Evolutionary conservation across 345 rosid species (phyloP).

Genomic region (Bruguiera sexangula): DNA sequence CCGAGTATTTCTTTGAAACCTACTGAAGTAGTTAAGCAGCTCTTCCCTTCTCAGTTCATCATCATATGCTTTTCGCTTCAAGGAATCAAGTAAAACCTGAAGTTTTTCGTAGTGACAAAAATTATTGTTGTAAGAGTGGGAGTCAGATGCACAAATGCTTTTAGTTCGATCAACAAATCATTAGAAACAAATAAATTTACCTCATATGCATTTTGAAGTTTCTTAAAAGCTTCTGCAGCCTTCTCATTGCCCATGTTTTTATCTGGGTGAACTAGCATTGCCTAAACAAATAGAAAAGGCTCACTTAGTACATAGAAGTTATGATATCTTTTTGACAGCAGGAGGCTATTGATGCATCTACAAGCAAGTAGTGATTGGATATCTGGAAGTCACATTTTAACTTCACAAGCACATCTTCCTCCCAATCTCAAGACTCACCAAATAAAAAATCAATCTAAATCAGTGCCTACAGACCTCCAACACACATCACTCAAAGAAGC

Average conservation of each 20-base stretch:
- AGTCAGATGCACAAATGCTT: not conserved
- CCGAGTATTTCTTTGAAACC: conserved; percentile 71
- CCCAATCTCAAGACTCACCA: not conserved
- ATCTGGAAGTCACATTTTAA: not conserved
- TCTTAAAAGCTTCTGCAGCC: conserved; percentile 98
- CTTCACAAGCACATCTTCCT: not conserved
- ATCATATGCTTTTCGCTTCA: conserved; percentile 81
- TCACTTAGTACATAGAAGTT: conserved; percentile 9
- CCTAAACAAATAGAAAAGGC: conserved; percentile 44
- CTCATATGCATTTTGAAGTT: conserved; percentile 98
- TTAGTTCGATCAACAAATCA: conserved; percentile 12
- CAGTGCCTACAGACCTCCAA: not conserved
- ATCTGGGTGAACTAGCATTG: conserved; percentile 98
- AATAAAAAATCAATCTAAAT: not conserved
- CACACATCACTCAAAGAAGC: not conserved
- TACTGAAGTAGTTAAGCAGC: conserved; percentile 66
- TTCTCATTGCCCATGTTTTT: conserved; percentile 97
- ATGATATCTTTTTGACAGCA: not conserved
- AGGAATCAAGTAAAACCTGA: conserved; percentile 83
- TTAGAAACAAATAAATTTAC: conserved; percentile 33
- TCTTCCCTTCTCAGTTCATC: conserved; percentile 92
- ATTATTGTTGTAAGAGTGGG: not conserved
- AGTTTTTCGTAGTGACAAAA: not conserved
- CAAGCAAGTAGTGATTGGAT: not conserved
- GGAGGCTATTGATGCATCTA: conserved; percentile 2